Conservation (phyloP, 1,139 yeast genomes). For the Sugiyamaella novakii region DNA sequence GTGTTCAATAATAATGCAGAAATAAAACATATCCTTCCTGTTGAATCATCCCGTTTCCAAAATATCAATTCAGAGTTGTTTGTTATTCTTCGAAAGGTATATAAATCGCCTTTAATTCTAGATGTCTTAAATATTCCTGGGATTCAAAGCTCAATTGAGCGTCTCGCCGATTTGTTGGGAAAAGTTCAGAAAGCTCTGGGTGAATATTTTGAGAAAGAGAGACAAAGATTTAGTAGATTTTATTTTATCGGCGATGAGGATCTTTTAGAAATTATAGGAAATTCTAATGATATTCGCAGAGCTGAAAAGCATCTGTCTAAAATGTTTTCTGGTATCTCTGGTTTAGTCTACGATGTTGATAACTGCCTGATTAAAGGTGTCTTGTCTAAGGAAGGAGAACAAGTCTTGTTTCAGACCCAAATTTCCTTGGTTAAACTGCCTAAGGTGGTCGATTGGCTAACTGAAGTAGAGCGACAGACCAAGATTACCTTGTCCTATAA, state of each 20-base stretch:
- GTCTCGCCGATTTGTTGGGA: slow-evolving; percentile 57
- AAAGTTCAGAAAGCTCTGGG: slow-evolving; percentile 68
- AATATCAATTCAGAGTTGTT: slow-evolving; percentile 65
- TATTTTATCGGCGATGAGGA: slow-evolving; percentile 93
- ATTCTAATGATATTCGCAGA: slow-evolving; percentile 52
- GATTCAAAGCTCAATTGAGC: slow-evolving; percentile 51
- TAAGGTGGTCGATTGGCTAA: slow-evolving; percentile 65
- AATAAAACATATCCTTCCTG: slow-evolving; percentile 63
- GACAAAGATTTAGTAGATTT: slow-evolving; percentile 77
- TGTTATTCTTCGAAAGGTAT: slow-evolving; percentile 53
- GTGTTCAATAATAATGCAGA: slow-evolving; percentile 64
- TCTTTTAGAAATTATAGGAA: slow-evolving; percentile 77
- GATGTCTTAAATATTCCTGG: slow-evolving; percentile 61
- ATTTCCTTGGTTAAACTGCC: slow-evolving; percentile 51
- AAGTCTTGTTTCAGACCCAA: slow-evolving; percentile 48
- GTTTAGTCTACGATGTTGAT: slow-evolving; percentile 48
- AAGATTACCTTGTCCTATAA: slow-evolving; percentile 47
- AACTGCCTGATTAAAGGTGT: slow-evolving; percentile 51
- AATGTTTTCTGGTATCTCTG: slow-evolving; percentile 68
- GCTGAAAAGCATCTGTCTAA: slow-evolving; percentile 67
- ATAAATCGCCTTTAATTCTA: slow-evolving; percentile 55
- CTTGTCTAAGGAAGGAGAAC: slow-evolving; percentile 66
- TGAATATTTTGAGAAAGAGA: slow-evolving; percentile 78
- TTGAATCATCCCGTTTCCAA: slow-evolving; percentile 69
- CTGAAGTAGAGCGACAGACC: slow-evolving; percentile 57